Evolutionary conservation across 352 stramenopile genomes (phyloP).

Genomic region (Pythium pectinolyticum): DNA sequence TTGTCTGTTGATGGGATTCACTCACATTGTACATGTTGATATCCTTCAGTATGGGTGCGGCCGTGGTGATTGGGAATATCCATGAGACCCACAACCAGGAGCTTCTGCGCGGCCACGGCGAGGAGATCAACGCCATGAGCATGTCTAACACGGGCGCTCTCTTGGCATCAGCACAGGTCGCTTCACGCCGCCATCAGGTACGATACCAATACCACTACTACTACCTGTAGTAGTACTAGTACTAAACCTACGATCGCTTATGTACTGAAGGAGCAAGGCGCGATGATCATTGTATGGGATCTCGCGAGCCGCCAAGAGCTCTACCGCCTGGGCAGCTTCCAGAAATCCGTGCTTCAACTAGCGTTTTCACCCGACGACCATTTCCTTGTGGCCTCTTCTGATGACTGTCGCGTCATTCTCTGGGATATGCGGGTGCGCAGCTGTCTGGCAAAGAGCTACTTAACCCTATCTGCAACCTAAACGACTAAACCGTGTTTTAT

Average conservation of each 20-base stretch:
- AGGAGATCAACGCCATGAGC: slow-evolving; percentile 38
- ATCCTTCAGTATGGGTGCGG: slow-evolving; percentile 35
- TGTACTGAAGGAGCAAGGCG: slow-evolving; percentile 32
- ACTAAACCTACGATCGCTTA: no score
- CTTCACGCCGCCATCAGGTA: slow-evolving; percentile 28
- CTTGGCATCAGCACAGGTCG: slow-evolving; percentile 35
- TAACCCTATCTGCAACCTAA: not conserved
- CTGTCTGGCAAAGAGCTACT: not conserved
- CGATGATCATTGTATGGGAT: slow-evolving; percentile 52
- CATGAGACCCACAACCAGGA: slow-evolving; percentile 39
- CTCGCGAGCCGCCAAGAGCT: slow-evolving; percentile 40
- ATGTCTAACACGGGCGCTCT: slow-evolving; percentile 33
- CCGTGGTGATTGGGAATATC: slow-evolving; percentile 34
- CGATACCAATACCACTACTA: not conserved
- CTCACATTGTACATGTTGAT: not conserved
- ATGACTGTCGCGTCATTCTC: slow-evolving; percentile 66
- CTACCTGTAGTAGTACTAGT: no score
- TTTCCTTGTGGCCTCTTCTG: slow-evolving; percentile 64
- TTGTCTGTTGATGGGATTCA: not conserved
- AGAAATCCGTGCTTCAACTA: slow-evolving; percentile 60
- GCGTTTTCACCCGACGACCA: slow-evolving; percentile 78
- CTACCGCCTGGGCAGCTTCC: slow-evolving; percentile 61
- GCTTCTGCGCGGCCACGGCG: slow-evolving; percentile 40
- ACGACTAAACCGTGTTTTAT: not conserved
- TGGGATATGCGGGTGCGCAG: slow-evolving; percentile 71